Base-by-base conservation (phyloP, 2,329 filamentous ascomycete species). In the Remersonia thermophila region DNA sequence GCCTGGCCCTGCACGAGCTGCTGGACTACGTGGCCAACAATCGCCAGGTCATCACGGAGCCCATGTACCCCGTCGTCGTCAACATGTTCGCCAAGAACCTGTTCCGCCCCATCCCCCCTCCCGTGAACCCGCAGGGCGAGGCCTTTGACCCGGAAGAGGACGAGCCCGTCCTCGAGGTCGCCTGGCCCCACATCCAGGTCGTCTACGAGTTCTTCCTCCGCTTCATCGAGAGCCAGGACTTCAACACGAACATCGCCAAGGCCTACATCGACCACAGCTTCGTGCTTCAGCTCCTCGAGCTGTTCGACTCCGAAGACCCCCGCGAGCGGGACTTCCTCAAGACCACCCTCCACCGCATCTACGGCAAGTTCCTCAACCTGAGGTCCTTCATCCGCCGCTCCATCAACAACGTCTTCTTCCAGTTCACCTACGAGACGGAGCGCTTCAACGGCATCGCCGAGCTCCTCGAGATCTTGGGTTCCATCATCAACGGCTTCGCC, bases 361-460 rank as follows among this genome's bases (percentile, higher is more conserved):
- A 98, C 56, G 91, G 91, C 54, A 98, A 98, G 65, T 98, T 98
- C 62, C 72, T 98, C 51, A 98, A 98, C 58, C 70, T 98, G 44
- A 80, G 91, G 42, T 96, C 91, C 20, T 98, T 93, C 60, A 98
- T 98, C 55, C 76, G 91, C 55, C 78, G 91, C 51, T 98, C 91
- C 38, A 98, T 98, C 71, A 98, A 98, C 74, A 96, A 98, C 54
- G 91, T 98, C 51, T 98, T 98, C 66, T 98, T 98, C 71, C 91
- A 98, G 56, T 98, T 98, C 60, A 87, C 86, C 42, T 98, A 98
- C 58, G 91, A 98, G 62, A 98, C 91, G 3, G 91, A 98, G 61
- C 76, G 91, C 40, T 96, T 98, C 66, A 98, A 98, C 52, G 91
- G 91, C 36, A 95, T 98, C 53, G 91, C 91, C 3, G 91, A 98